These are phyloP conservation scores for Zalaria obscura DNA, from an alignment of 2,329 filamentous ascomycete species.

Conservation along the genomic window DNA sequence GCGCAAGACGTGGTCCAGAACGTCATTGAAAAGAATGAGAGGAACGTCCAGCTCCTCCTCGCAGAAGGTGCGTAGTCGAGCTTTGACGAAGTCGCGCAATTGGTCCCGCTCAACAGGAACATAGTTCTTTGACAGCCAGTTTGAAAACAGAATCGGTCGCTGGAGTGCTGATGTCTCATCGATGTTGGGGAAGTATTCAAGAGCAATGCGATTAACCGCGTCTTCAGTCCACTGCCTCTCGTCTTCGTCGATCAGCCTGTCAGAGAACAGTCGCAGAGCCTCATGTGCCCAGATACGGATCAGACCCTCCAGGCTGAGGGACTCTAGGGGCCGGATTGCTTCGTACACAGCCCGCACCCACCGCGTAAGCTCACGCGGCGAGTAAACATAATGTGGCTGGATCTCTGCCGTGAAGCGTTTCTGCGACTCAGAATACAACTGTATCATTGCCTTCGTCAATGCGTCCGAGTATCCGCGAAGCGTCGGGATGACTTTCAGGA, in stretches of 20 bases:
- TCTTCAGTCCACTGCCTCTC: constrained; percentile 93
- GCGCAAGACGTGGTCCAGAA: constrained; percentile 90
- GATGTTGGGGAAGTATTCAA: constrained; percentile 90
- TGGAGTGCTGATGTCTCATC: constrained; percentile 79
- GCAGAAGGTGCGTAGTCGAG: constrained; percentile 92
- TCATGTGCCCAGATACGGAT: constrained; percentile 98
- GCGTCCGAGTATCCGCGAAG: constrained; percentile 90
- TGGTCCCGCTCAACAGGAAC: constrained; percentile 91
- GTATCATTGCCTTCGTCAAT: constrained; percentile 94
- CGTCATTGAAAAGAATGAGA: constrained; percentile 97
- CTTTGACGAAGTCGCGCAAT: constrained; percentile 93
- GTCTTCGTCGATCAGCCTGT: constrained; percentile 86
- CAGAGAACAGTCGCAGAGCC: constrained; percentile 88
- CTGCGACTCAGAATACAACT: constrained; percentile 90
- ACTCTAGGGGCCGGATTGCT: constrained; percentile 84
- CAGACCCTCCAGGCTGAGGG: constrained; percentile 74
- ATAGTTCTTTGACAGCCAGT: constrained; percentile 98
- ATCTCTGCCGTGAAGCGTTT: constrained; percentile 89
- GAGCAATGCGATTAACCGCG: constrained; percentile 68
- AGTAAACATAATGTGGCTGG: constrained; percentile 98
- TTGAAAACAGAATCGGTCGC: constrained; percentile 93
- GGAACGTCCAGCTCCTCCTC: constrained; percentile 99
- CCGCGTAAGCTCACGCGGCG: constrained; percentile 89
- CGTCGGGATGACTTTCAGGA: constrained; percentile 91
- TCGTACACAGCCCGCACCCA: constrained; percentile 98